Conservation (phyloP, 164 flowering plant genomes). For the Annona cherimola region DNA sequence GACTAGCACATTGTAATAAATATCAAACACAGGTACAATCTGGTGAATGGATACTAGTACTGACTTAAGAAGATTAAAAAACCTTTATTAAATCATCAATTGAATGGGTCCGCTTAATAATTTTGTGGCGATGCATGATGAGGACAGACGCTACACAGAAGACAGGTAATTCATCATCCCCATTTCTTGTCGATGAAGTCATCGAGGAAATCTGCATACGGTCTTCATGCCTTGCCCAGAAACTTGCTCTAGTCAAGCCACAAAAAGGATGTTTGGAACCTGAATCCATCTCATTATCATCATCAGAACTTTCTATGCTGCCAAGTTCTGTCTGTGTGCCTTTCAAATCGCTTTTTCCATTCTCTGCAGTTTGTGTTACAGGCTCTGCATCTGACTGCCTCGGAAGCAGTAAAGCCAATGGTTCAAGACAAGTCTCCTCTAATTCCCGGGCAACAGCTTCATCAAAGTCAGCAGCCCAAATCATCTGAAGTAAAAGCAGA, state of each 20-base stretch:
- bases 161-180: slow-evolving; percentile 69
- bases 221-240: slow-evolving; percentile 54
- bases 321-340: slow-evolving; percentile 31
- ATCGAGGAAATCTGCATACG: slow-evolving; percentile 28
- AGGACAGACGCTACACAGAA: slow-evolving; percentile 88
- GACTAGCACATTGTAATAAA: background rate
- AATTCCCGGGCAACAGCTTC: slow-evolving; percentile 41
- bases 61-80: slow-evolving; percentile 15
- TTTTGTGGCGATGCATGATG: slow-evolving; percentile 63
- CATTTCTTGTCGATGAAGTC: slow-evolving; percentile 43
- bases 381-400: slow-evolving; percentile 31
- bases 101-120: slow-evolving; percentile 62
- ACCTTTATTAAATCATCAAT: slow-evolving; percentile 88
- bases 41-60: background rate
- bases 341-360: slow-evolving; percentile 28
- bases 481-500: slow-evolving; percentile 53
- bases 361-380: slow-evolving; percentile 31
- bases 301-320: slow-evolving; percentile 23
- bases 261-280: slow-evolving; percentile 51
- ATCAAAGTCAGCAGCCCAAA: slow-evolving; percentile 97
- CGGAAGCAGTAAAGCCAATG: slow-evolving; percentile 50
- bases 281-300: slow-evolving; percentile 39
- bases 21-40: background rate
- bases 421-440: slow-evolving; percentile 59
- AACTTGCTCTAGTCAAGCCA: slow-evolving; percentile 56